Percentiles rank a stretch among this genome's conserved stretches.
These are phyloP conservation scores for Tephrocybe sp. DNA, from an alignment of 768 basidiomycete genomes.

Conservation along the genomic window DNA sequence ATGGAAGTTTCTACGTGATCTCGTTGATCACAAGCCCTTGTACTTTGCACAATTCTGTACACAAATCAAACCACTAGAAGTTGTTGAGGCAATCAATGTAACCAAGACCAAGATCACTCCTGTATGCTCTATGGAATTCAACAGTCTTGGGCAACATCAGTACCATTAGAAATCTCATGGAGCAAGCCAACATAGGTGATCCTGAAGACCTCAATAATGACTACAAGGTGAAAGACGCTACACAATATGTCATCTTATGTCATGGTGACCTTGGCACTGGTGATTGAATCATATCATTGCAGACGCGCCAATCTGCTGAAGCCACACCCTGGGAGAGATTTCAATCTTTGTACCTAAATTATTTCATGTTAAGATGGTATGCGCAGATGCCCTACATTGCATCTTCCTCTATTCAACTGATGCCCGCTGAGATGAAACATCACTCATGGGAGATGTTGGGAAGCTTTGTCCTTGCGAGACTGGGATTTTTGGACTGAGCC, in stretches of 20 bases:
- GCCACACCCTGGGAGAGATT: constrained; percentile 24
- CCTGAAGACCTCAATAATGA: constrained; percentile 21
- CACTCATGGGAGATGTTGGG: not conserved
- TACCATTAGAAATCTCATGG: no score
- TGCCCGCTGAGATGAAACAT: not conserved
- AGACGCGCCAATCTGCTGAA: constrained; percentile 23
- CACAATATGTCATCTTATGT: constrained; percentile 19
- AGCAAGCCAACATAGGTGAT: constrained; percentile 14
- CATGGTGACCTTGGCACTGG: constrained; percentile 28
- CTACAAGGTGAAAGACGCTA: constrained; percentile 2
- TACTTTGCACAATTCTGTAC: no score
- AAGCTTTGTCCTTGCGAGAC: constrained; percentile 28
- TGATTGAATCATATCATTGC: constrained; percentile 22
- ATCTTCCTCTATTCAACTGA: constrained; percentile 20
- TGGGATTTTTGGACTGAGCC: constrained; percentile 28
- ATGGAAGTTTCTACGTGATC: no score
- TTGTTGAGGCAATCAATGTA: no score
- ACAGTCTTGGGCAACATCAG: no score
- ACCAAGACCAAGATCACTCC: no score
- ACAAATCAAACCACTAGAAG: no score
- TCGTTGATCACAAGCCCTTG: no score
- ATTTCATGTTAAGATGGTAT: constrained; percentile 32
- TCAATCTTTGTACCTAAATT: constrained; percentile 31
- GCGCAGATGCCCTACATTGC: constrained; percentile 22
- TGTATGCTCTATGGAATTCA: no score